Conservation (phyloP, 2,329 filamentous ascomycete genomes). For the Phialophora expanda region DNA sequence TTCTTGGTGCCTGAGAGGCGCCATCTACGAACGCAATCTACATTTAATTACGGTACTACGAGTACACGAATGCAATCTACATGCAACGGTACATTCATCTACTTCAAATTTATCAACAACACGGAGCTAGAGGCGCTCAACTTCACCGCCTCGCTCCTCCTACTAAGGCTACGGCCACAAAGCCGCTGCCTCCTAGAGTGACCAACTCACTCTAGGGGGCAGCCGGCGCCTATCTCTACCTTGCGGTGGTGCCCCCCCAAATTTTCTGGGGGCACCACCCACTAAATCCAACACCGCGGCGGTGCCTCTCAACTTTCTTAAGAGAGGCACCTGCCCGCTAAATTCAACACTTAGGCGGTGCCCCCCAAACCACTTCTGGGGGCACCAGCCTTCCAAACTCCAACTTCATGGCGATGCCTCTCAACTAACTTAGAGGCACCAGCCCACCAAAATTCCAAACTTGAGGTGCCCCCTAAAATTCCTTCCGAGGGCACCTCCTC, state of each 20-base stretch:
- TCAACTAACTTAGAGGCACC: neutral
- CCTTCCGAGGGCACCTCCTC: neutral
- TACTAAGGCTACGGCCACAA: neutral
- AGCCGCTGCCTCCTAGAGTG: neutral
- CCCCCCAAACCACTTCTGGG: neutral
- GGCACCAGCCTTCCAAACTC: neutral
- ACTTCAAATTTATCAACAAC: neutral
- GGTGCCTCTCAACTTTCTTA: neutral
- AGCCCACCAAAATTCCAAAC: neutral
- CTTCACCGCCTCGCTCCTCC: neutral
- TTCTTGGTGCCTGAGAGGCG: neutral
- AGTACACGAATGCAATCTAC: neutral
- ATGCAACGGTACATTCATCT: neutral
- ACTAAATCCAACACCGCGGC: neutral
- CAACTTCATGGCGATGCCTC: neutral
- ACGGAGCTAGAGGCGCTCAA: neutral
- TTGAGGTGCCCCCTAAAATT: neutral
- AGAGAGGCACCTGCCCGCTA: neutral
- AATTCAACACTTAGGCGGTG: neutral
- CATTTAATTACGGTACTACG: neutral
- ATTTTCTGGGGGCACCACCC: neutral
- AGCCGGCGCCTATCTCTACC: neutral
- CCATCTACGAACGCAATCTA: neutral
- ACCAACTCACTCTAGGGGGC: neutral
- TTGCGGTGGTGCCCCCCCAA: neutral